Evolutionary conservation across 768 basidiomycete genomes (phyloP).

Genomic region (Lepiota venenata): DNA sequence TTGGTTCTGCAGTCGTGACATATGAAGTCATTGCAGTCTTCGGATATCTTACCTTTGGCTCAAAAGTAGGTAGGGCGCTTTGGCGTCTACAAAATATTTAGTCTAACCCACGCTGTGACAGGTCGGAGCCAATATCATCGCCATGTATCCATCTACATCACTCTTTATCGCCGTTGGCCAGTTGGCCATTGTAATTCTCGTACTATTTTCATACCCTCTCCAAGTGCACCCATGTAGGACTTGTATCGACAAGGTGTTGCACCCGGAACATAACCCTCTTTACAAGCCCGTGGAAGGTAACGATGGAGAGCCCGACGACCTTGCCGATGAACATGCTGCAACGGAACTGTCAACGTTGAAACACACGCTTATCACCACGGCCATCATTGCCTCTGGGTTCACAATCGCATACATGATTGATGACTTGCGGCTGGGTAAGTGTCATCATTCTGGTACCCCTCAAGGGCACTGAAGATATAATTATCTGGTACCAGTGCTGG

Average conservation of each 20-base stretch:
- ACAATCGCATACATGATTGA: conserved; percentile 75
- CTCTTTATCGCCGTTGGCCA: conserved; percentile 92
- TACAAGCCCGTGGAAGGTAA: conserved; percentile 27
- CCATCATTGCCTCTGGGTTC: conserved; percentile 64
- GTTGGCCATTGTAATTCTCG: conserved; percentile 86
- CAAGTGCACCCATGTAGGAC: conserved; percentile 94
- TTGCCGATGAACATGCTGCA: conserved; percentile 51
- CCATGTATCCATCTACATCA: conserved; percentile 90
- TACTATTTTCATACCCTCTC: conserved; percentile 90
- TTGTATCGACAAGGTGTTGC: conserved; percentile 89
- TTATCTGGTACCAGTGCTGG: conserved; percentile 57
- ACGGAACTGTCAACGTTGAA: conserved; percentile 65
- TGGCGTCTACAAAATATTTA: background rate
- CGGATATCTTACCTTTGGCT: conserved; percentile 93
- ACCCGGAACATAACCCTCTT: conserved; percentile 29
- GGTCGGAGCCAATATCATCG: conserved; percentile 92
- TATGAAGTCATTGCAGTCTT: conserved; percentile 89
- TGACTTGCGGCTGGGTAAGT: conserved; percentile 71
- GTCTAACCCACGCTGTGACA: conserved; percentile 21
- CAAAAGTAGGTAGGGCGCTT: conserved; percentile 48
- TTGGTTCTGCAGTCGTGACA: conserved; percentile 77
- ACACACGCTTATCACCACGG: conserved; percentile 66
- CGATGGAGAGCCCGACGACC: conserved; percentile 43
- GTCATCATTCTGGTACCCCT: background rate
- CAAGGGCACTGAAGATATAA: background rate